Conservation (phyloP, 129 eudicot genomes). For the Centaurea solstitialis region DNA sequence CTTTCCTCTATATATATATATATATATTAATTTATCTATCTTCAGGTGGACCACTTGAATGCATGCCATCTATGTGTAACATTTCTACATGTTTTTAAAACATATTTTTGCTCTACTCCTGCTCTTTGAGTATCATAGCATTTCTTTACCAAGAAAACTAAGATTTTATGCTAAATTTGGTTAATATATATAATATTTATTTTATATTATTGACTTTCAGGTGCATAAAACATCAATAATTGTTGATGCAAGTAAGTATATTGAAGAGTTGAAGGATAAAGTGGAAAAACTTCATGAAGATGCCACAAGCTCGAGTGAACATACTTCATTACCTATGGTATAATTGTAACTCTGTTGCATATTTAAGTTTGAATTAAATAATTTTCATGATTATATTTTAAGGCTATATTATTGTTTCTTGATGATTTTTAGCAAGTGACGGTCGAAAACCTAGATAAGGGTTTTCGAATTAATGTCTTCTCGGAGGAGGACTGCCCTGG, state of each 20-base stretch:
- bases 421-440: constrained; percentile 38
- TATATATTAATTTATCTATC: neutral
- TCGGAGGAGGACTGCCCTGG: constrained; percentile 61
- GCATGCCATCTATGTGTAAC: constrained; percentile 10
- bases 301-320: constrained; percentile 25
- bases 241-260: constrained; percentile 66
- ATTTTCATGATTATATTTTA: too few relatives aligned
- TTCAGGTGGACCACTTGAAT: neutral
- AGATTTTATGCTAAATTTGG: neutral
- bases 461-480: constrained; percentile 52
- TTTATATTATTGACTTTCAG: constrained; percentile 29
- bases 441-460: constrained; percentile 75
- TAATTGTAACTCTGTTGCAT: neutral
- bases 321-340: constrained; percentile 39
- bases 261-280: constrained; percentile 55
- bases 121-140: neutral
- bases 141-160: neutral
- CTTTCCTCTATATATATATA: neutral
- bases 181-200: neutral
- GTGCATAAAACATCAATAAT: constrained; percentile 57
- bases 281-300: constrained; percentile 57
- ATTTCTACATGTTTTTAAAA: neutral
- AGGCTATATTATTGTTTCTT: neutral
- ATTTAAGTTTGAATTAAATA: neutral
- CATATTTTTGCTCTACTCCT: neutral